Evolutionary conservation across 2,329 filamentous ascomycete genomes (phyloP).

Genomic region (Colletotrichum liaoningense): DNA sequence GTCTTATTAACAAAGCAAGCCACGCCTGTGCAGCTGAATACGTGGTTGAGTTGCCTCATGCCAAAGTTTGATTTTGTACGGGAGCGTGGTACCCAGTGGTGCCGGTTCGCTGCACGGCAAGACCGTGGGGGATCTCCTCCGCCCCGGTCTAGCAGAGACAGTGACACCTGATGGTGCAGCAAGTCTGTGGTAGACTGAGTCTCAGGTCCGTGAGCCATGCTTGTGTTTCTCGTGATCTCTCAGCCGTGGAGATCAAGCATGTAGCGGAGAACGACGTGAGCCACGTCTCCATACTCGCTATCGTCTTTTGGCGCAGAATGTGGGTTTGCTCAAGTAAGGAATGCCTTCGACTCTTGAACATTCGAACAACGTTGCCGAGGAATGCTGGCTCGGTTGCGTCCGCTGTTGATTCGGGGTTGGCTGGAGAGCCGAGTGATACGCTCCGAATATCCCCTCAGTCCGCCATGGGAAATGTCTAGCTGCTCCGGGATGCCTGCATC

Average conservation of each 20-base stretch:
- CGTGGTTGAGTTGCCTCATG: constrained; percentile 21
- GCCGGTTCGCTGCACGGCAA: not conserved
- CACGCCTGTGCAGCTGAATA: constrained; percentile 16
- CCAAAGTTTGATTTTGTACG: not conserved
- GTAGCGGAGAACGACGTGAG: not conserved
- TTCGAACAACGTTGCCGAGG: not conserved
- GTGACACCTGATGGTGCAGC: constrained; percentile 14
- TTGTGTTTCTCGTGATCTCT: not conserved
- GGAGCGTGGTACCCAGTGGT: not conserved
- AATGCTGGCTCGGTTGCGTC: constrained; percentile 2
- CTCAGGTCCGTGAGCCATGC: constrained; percentile 16
- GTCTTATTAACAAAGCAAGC: constrained; percentile 5
- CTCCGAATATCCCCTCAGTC: not conserved
- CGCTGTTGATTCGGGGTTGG: not conserved
- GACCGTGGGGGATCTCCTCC: constrained; percentile 5
- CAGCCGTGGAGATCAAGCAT: not conserved
- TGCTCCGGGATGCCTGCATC: not conserved
- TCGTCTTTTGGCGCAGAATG: not conserved
- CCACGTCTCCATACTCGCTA: not conserved
- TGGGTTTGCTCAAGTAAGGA: not conserved
- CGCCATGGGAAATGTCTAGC: not conserved
- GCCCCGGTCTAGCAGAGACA: not conserved
- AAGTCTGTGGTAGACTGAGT: constrained; percentile 15
- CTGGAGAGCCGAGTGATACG: not conserved
- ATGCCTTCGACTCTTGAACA: not conserved